Percentiles rank a stretch among this genome's conserved stretches.
These are phyloP conservation scores for Volvox carteri DNA, from an alignment of 163 green algal genomes.

Conservation along the genomic window DNA sequence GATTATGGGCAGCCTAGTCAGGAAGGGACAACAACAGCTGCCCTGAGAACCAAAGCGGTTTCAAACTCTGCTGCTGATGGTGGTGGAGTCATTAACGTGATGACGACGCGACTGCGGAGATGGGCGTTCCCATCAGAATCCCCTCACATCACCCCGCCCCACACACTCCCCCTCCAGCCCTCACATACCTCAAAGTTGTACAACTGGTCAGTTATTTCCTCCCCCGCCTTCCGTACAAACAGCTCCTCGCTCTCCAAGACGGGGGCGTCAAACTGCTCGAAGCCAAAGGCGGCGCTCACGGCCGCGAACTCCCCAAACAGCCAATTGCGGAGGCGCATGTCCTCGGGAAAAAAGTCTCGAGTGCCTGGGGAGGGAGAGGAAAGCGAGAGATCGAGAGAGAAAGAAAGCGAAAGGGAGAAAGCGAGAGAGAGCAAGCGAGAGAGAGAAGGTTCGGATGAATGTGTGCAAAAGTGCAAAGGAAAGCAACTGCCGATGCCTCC, in stretches of 20 bases:
- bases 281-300: constrained; percentile 79
- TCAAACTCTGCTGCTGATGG: too few species aligned
- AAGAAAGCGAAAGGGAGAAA: too few species aligned
- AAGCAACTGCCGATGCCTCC: too few species aligned
- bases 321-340: constrained; percentile 96
- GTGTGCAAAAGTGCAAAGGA: too few species aligned
- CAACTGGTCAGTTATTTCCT: constrained; percentile 98
- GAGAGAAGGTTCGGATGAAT: too few species aligned
- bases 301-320: constrained; percentile 91
- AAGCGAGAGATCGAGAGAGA: background rate
- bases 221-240: constrained; percentile 96
- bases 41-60: too few species aligned
- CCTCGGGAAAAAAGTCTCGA: constrained; percentile 96
- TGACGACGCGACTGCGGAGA: too few species aligned
- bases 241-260: constrained; percentile 98
- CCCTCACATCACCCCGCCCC: background rate
- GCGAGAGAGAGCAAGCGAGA: too few species aligned
- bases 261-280: constrained; percentile 94
- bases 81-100: too few species aligned
- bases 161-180: background rate
- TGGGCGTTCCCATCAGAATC: too few species aligned
- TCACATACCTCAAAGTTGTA: constrained; percentile 94
- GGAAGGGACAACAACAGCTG: background rate
- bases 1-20: too few species aligned
- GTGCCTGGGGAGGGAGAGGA: constrained; percentile 79